Base-by-base conservation (phyloP, 177 flowering plant genomes). In the Vitis hybrid region DNA sequence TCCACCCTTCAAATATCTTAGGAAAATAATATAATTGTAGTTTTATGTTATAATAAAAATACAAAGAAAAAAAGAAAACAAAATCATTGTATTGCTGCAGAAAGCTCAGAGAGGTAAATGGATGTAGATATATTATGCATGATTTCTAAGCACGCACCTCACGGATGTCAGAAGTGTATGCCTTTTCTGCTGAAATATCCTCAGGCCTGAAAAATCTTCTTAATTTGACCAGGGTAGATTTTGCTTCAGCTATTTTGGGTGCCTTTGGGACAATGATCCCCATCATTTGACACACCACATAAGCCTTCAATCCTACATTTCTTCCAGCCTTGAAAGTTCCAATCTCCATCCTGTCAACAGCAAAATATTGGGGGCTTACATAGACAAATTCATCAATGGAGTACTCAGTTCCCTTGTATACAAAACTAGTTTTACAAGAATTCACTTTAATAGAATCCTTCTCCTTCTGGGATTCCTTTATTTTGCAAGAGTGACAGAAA, bases 201-300 rank as follows among this genome's bases (percentile, higher is more conserved):
- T 95, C 98, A n/a, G 99, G 98, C 65, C 98, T 84, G 78, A 83
- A 95, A 81, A 90, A 95, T 79, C 97, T 87, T 69, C 91, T 76
- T 49, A 91, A 87, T 74, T 85, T 86, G 52, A 90, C 83, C 67
- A 77, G n/a, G 1, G 85, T 80, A 32, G 83, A 82, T 65, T 55
- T 68, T 7, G 72, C 58, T 13, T 69, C 74, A 75, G 81, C 78
- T 64, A 80, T 35, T 70, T 76, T 82, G 15, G 85, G 48, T 13
- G 69, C 73, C 56, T 84, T 78, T 2, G 84, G 76, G 1, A 60
- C 66, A 27, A 66, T 70, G 69, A 93, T 79, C 61, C 85, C 93
- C 66, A 93, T 69, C 73, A 95, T 52, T 35, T 91, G 93, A 75
- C 98, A 90, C 19, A 93, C 84, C 63, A 82, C 91, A 86, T 85